A percentile compares a stretch with the other conserved stretches of the same genome.
Conservation (phyloP, 805 yeast genomes). For the Candida patagonica region DNA sequence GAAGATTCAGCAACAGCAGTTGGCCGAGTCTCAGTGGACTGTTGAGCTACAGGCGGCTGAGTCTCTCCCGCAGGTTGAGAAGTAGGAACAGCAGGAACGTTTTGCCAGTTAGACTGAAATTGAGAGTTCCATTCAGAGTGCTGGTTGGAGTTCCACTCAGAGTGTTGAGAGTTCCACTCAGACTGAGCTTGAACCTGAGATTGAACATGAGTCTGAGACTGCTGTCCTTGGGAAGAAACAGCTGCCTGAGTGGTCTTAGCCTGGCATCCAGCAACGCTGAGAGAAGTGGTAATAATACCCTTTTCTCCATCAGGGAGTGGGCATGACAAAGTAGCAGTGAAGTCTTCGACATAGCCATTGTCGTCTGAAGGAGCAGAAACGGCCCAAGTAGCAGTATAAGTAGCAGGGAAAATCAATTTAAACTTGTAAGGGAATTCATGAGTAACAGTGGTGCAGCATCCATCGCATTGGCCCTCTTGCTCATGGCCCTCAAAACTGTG, state of each 20-base stretch:
- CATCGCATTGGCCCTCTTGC: slow-evolving; percentile 18
- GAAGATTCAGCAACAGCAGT: slow-evolving; percentile 8
- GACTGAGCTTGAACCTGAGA: no score
- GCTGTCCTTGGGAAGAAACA: no score
- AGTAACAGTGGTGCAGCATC: slow-evolving; percentile 24
- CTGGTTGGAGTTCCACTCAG: no score
- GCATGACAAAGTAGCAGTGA: slow-evolving; percentile 19
- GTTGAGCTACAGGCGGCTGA: no score
- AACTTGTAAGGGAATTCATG: slow-evolving; percentile 19
- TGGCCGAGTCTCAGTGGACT: neutral
- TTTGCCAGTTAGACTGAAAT: no score
- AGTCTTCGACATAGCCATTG: slow-evolving; percentile 14
- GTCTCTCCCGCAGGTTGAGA: no score
- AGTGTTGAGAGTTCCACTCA: no score
- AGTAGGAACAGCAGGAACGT: no score
- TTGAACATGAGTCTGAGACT: no score
- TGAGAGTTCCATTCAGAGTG: no score
- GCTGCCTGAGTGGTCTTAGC: slow-evolving; percentile 12
- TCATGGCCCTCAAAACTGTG: neutral
- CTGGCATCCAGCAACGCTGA: slow-evolving; percentile 16
- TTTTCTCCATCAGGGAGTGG: slow-evolving; percentile 44
- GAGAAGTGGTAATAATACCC: slow-evolving; percentile 24
- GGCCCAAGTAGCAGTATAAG: slow-evolving; percentile 18
- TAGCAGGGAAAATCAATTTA: slow-evolving; percentile 10
- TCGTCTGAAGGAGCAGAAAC: slow-evolving; percentile 17